A percentile compares a stretch with the other conserved stretches of the same genome.
These are phyloP conservation scores for Crithidia brevicula DNA, from an alignment of 208 protist species.

Conservation along the genomic window DNA sequence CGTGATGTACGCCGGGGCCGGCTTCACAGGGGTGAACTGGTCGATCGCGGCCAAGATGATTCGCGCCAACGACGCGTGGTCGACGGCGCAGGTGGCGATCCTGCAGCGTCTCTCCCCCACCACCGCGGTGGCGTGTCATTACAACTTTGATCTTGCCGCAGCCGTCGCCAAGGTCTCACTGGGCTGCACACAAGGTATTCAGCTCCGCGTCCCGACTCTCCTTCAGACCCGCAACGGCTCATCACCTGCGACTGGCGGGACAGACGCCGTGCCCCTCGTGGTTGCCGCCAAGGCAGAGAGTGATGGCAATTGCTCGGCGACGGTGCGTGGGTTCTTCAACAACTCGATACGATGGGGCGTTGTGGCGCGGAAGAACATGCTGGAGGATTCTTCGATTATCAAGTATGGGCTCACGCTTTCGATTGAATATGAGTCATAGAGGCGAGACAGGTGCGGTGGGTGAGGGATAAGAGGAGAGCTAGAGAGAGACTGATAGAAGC, in stretches of 20 bases:
- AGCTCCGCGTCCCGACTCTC: constrained; percentile 56
- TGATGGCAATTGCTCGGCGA: constrained; percentile 62
- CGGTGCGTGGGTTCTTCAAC: constrained; percentile 77
- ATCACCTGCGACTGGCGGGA: constrained; percentile 22
- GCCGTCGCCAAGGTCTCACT: constrained; percentile 56
- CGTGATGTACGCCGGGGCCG: constrained; percentile 80
- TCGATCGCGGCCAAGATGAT: constrained; percentile 79
- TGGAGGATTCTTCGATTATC: constrained; percentile 29
- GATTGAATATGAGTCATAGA: constrained; percentile 54
- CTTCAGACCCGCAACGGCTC: constrained; percentile 29
- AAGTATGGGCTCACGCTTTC: constrained; percentile 70
- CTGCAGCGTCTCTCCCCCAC: constrained; percentile 66
- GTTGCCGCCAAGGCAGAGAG: constrained; percentile 77
- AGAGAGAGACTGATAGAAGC: not conserved
- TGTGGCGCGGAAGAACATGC: constrained; percentile 62
- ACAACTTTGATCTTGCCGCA: constrained; percentile 69
- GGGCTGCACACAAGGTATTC: constrained; percentile 82
- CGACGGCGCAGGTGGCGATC: constrained; percentile 61
- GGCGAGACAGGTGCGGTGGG: constrained; percentile 3
- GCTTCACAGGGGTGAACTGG: constrained; percentile 84
- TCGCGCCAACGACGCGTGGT: constrained; percentile 74
- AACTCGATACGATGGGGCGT: constrained; percentile 73
- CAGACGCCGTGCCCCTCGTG: constrained; percentile 51
- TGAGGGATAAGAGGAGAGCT: not conserved
- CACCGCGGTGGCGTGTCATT: constrained; percentile 73